phyloP scores from a whole-genome alignment of 768 basidiomycete genomes.

The Gymnopilus dilepis region DNA sequence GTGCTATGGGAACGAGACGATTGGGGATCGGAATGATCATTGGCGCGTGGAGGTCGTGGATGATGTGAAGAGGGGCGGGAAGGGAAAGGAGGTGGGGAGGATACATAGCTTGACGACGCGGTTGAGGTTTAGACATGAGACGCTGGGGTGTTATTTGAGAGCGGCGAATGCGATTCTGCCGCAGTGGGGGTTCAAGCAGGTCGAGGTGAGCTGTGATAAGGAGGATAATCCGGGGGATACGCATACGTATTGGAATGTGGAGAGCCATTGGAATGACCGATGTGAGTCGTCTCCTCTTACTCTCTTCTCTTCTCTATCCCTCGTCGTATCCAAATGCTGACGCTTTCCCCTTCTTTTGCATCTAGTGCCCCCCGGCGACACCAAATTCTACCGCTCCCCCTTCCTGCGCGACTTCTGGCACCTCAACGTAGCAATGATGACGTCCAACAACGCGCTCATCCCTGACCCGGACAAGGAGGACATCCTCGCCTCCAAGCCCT shows the following conservation, averaged over 20 bases:
- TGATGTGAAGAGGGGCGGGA: slow-evolving; percentile 61
- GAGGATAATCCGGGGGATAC: slow-evolving; percentile 80
- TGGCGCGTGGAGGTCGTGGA: slow-evolving; percentile 96
- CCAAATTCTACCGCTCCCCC: slow-evolving; percentile 85
- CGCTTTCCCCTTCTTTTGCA: background rate
- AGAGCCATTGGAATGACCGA: slow-evolving; percentile 95
- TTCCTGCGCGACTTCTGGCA: slow-evolving; percentile 99
- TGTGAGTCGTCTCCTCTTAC: slow-evolving; percentile 55
- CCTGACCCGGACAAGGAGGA: slow-evolving; percentile 99
- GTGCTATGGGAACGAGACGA: slow-evolving; percentile 87
- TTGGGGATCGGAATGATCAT: slow-evolving; percentile 89
- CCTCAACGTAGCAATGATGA: slow-evolving; percentile 99
- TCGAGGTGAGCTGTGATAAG: slow-evolving; percentile 94
- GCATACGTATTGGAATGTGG: slow-evolving; percentile 98
- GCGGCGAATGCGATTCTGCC: slow-evolving; percentile 90
- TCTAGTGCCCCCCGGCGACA: slow-evolving; percentile 81
- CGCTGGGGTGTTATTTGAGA: slow-evolving; percentile 84
- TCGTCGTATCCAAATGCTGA: background rate
- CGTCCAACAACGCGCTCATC: slow-evolving; percentile 96
- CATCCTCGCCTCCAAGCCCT: slow-evolving; percentile 90
- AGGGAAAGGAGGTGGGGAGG: slow-evolving; percentile 57
- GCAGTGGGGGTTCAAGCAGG: slow-evolving; percentile 99
- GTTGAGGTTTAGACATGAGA: slow-evolving; percentile 79
- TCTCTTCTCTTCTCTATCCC: background rate
- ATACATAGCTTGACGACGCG: slow-evolving; percentile 94